Evolutionary conservation across 768 basidiomycete genomes (phyloP).

Genomic region (Tulasnella sp.): DNA sequence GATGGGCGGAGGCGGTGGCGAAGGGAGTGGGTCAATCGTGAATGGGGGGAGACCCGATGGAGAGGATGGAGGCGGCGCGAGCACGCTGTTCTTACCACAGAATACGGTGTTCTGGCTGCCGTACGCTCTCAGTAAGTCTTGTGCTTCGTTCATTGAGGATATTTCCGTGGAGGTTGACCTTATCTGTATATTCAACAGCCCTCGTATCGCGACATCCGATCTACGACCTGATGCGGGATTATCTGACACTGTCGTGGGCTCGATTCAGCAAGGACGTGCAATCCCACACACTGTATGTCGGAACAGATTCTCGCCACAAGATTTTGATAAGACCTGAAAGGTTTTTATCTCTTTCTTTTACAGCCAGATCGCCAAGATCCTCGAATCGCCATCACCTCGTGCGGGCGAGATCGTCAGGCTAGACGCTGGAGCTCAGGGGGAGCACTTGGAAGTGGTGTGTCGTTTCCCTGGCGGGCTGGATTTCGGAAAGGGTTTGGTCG

Average conservation of each 20-base stretch:
- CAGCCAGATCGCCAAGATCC: slow-evolving; percentile 20
- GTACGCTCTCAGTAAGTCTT: slow-evolving; percentile 68
- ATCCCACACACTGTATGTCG: slow-evolving; percentile 78
- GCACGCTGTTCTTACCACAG: slow-evolving; percentile 76
- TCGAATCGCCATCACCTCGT: slow-evolving; percentile 55
- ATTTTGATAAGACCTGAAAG: slow-evolving; percentile 15
- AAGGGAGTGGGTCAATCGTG: slow-evolving; percentile 27
- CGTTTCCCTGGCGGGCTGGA: slow-evolving; percentile 90
- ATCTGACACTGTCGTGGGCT: slow-evolving; percentile 90
- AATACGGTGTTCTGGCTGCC: slow-evolving; percentile 94
- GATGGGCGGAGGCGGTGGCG: slow-evolving; percentile 70
- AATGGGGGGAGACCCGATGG: slow-evolving; percentile 58
- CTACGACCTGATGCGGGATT: slow-evolving; percentile 92
- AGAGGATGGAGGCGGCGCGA: slow-evolving; percentile 39
- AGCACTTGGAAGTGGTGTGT: slow-evolving; percentile 64
- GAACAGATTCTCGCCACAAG: not conserved
- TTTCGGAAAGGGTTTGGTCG: slow-evolving; percentile 81
- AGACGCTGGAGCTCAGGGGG: slow-evolving; percentile 47
- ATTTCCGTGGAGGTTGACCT: no score
- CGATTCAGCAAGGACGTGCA: slow-evolving; percentile 90
- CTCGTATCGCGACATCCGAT: slow-evolving; percentile 87
- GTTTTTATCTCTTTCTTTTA: no score
- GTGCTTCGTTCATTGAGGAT: no score
- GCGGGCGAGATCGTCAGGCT: slow-evolving; percentile 78
- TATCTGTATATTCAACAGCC: no score